phyloP scores from a whole-genome alignment of 352 stramenopile genomes.

The Globisporangium heterothallicum region DNA sequence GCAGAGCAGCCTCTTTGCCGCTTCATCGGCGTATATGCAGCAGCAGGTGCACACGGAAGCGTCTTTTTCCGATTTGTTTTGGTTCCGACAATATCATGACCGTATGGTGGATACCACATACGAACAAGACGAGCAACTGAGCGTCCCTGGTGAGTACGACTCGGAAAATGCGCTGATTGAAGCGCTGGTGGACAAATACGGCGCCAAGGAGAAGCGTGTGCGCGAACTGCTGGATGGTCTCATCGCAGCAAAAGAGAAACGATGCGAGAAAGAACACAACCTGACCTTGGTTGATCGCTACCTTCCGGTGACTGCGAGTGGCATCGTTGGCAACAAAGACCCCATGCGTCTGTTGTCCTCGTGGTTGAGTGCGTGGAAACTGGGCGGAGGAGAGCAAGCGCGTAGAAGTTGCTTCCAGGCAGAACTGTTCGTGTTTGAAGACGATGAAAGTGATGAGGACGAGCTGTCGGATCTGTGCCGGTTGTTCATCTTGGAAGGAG shows the following conservation, averaged over 20 bases:
- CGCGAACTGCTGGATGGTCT: constrained; percentile 45
- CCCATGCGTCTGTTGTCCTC: constrained; percentile 54
- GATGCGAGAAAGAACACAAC: constrained; percentile 40
- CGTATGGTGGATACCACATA: background rate
- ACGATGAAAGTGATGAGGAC: constrained; percentile 52
- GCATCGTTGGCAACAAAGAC: constrained; percentile 67
- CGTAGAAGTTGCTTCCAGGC: constrained; percentile 45
- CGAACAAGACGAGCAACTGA: background rate
- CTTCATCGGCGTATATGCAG: constrained; percentile 18
- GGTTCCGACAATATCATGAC: constrained; percentile 39
- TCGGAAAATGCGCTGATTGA: constrained; percentile 42
- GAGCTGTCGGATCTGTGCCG: constrained; percentile 46
- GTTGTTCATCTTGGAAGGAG: constrained; percentile 70
- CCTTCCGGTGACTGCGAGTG: constrained; percentile 40
- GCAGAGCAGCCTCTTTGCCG: constrained; percentile 6
- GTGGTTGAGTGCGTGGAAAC: constrained; percentile 77
- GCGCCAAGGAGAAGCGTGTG: constrained; percentile 49
- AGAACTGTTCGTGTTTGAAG: constrained; percentile 65
- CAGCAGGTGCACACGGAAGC: constrained; percentile 37
- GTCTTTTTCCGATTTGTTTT: constrained; percentile 52
- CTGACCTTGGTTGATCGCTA: constrained; percentile 68
- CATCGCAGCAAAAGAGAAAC: constrained; percentile 37
- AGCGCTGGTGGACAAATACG: constrained; percentile 41
- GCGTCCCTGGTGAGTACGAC: constrained; percentile 8
- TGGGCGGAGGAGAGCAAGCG: constrained; percentile 34